A percentile compares a stretch with the other conserved stretches of the same genome.
Conservation (phyloP, 2,329 filamentous ascomycete genomes). For the Colletotrichum sp. region DNA sequence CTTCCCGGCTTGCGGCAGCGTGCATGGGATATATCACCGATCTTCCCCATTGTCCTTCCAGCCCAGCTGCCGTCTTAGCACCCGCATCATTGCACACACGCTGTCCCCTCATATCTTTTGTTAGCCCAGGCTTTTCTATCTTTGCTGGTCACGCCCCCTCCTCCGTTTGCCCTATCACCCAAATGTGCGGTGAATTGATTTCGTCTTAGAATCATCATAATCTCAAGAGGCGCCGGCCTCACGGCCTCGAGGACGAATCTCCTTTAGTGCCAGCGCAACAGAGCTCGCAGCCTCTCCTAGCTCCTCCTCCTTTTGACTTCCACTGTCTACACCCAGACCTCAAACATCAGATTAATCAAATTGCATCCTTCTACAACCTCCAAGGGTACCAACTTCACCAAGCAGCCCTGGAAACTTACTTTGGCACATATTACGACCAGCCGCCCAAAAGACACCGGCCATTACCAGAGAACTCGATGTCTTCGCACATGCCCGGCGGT, state of each 20-base stretch:
- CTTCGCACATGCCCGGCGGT: constrained; percentile 25
- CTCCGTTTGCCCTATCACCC: constrained; percentile 29
- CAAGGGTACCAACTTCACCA: constrained; percentile 35
- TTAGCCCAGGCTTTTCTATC: constrained; percentile 27
- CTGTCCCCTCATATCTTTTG: constrained; percentile 24
- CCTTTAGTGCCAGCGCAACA: constrained; percentile 37
- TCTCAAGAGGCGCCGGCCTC: constrained; percentile 50
- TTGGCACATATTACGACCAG: constrained; percentile 8
- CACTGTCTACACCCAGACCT: constrained; percentile 28
- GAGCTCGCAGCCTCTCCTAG: constrained; percentile 25
- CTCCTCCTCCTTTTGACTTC: constrained; percentile 27
- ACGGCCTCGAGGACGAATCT: constrained; percentile 41
- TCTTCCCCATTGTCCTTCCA: constrained; percentile 29
- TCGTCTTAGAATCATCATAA: constrained; percentile 35
- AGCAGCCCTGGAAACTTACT: constrained; percentile 15
- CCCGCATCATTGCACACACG: constrained; percentile 19
- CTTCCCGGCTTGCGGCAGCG: constrained; percentile 44
- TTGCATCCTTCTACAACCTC: constrained; percentile 35
- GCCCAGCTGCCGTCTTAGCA: constrained; percentile 24
- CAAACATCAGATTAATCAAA: constrained; percentile 30
- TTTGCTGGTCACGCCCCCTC: constrained; percentile 3
- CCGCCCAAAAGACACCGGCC: constrained; percentile 37
- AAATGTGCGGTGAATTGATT: constrained; percentile 46
- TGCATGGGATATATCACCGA: constrained; percentile 52
- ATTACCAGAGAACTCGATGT: constrained; percentile 36